Evolutionary conservation across 2,329 filamentous ascomycete genomes (phyloP), one percentile per base, ranked within the genome.

Genomic region (Mycosphaerella sp.): DNA sequence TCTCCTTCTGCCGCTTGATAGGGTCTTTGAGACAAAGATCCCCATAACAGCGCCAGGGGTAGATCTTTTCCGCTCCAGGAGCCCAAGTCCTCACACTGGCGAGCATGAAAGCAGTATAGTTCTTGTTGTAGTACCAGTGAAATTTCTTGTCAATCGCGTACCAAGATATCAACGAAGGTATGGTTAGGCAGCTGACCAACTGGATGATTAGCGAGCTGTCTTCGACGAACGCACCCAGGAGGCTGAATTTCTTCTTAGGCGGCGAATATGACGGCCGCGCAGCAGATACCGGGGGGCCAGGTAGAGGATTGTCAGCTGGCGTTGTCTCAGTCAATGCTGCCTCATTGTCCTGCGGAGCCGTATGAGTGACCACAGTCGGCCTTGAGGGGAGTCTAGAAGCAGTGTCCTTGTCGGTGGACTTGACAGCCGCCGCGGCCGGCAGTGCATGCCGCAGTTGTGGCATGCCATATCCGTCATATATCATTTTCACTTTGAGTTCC

Each of bases 71-170:
- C 0, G 82, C 76, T 27, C 79, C 71, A 0, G 80, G 79, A 1
- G 79, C 79, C 60, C 77, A 76, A 48, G 71, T 62, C 1, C 67
- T 66, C 1, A 81, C 77, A 68, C 80, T 80, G 14, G 74, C 68
- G 35, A 77, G 70, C 45, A 88, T 74, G 51, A 79, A 77, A 34
- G 79, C 79, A 7, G 76, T 76, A 64, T 83, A 76, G 58, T 83
- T 74, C 45, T 72, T 70, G 63, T 84, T 78, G 61, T 87, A 66
- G 25, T 81, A 72, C 42, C 70, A 65, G 62, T 88, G 78, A 63
- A 87, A 84, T 32, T 77, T 72, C 49, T 74, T 79, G 65, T 79
- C 85, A 58, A 81, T 78, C 57, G 77, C 72, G 71, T 86, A 88
- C 30, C 89, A 73, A 40, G 71, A 76, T 53, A 89, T 65, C 6